phyloP scores from a whole-genome alignment of 306 rosid genomes.

The Vigna unguiculata region DNA sequence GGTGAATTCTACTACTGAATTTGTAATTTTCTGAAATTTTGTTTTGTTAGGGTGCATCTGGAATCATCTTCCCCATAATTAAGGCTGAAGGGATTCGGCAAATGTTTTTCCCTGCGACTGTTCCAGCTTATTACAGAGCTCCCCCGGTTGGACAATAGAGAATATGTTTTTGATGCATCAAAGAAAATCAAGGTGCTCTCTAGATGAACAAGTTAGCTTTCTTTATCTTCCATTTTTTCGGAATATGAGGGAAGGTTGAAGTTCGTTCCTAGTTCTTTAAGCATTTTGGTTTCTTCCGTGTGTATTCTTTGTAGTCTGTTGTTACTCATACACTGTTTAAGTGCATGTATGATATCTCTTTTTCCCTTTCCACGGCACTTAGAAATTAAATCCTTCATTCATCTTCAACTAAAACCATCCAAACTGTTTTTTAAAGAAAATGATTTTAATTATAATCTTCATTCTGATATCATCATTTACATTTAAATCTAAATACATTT shows the following conservation, averaged over 20 bases:
- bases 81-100: slow-evolving; percentile 97
- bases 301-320: slow-evolving; percentile 44
- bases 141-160: slow-evolving; percentile 53
- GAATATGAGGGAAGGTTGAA: slow-evolving; percentile 25
- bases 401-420: background rate
- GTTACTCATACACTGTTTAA: slow-evolving; percentile 16
- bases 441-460: no score
- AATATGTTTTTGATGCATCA: slow-evolving; percentile 26
- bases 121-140: slow-evolving; percentile 90
- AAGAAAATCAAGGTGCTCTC: slow-evolving; percentile 28
- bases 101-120: slow-evolving; percentile 93
- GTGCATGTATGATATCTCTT: slow-evolving; percentile 2
- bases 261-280: slow-evolving; percentile 31
- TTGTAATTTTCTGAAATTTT: background rate
- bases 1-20: no score
- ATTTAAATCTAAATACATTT: no score
- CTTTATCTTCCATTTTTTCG: background rate
- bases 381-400: background rate
- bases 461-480: no score
- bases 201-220: slow-evolving; percentile 16
- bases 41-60: slow-evolving; percentile 83
- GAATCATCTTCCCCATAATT: slow-evolving; percentile 86
- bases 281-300: slow-evolving; percentile 30
- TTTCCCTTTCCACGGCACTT: background rate
- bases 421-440: background rate